phyloP scores from a whole-genome alignment of 116 monocot genomes.

The Iris pallida region DNA sequence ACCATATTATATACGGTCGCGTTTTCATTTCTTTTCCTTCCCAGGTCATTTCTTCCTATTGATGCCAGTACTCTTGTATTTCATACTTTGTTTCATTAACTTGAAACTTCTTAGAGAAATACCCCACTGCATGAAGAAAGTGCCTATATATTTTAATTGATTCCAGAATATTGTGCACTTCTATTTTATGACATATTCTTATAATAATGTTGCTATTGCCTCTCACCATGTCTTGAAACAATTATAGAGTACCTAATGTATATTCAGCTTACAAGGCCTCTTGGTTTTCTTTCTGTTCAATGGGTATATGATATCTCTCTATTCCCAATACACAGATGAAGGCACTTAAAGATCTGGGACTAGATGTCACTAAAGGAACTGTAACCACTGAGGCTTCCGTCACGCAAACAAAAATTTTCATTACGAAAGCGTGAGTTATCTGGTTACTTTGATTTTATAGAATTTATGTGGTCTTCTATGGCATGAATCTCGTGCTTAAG shows the following conservation, averaged over 20 bases:
- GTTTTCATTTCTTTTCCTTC: too few relatives aligned
- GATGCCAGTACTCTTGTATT: too few relatives aligned
- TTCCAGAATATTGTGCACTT: neutral
- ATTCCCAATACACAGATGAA: slow-evolving; percentile 62
- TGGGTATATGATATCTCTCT: neutral
- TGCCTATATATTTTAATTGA: too few relatives aligned
- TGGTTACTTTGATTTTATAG: neutral
- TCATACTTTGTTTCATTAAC: too few relatives aligned
- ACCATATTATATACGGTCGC: too few relatives aligned
- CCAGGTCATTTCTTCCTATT: too few relatives aligned
- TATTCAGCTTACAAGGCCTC: neutral
- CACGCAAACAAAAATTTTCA: slow-evolving; percentile 62
- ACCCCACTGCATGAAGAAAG: too few relatives aligned
- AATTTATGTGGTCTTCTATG: too few relatives aligned
- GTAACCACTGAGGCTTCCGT: slow-evolving; percentile 51
- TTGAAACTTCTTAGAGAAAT: too few relatives aligned
- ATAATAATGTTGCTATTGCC: neutral
- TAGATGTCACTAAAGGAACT: slow-evolving; percentile 88
- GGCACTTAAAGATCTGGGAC: slow-evolving; percentile 83
- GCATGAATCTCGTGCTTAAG: too few relatives aligned
- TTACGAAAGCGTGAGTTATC: slow-evolving; percentile 53
- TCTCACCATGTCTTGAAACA: neutral
- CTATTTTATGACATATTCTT: neutral
- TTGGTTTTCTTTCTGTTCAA: neutral
- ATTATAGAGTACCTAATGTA: neutral